Evolutionary conservation across 345 rosid species (phyloP), one percentile per base, ranked within the genome.

Genomic region (Ceriops decandra): DNA sequence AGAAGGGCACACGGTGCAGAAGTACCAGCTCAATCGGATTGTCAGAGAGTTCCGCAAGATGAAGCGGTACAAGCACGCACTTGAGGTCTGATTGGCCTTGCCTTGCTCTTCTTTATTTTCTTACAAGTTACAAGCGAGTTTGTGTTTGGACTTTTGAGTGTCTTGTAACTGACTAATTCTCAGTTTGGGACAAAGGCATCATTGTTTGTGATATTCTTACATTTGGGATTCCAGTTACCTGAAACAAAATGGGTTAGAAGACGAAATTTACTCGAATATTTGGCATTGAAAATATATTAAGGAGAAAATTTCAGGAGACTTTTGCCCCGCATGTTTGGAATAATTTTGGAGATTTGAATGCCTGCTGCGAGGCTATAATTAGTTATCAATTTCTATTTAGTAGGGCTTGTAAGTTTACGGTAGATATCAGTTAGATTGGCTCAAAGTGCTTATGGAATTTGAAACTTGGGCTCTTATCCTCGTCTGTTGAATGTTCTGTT

Each of bases 41-140:
- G 90, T 91, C 19, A 81, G 90, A 42, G 93, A 88, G 89, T 96
- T 95, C 42, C 89, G 99, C 68, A 95, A 87, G 83, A 69, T 87
- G 52, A 86, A 83, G 72, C 97, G 99, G 27, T 86, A 83, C 80
- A 87, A 91, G 72, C 97, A 90, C 81, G 97, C 96, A 3, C 90
- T 91, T 59, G 96, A 95, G 96, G 95, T 88, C 46, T 35, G 57
- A 42, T 63, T 0, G 70, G 54, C 42, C 66, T 33, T 52, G 26
- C 21, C 47, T 72, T 72, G 24, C 46, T 31, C 3, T 35, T 60
- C 30, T 22, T 47, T 28, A 22, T 69, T 38, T 60, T 24, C 13
- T 61, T 21, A 61, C 15, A 32, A 61, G 26, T 33, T 35, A 20
- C 38, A 13, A 42, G 2, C 19, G 8, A 42, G 49, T 42, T 3